Evolutionary conservation across 495 filamentous ascomycete genomes (phyloP).

Genomic region (Penicillium cataractarum): DNA sequence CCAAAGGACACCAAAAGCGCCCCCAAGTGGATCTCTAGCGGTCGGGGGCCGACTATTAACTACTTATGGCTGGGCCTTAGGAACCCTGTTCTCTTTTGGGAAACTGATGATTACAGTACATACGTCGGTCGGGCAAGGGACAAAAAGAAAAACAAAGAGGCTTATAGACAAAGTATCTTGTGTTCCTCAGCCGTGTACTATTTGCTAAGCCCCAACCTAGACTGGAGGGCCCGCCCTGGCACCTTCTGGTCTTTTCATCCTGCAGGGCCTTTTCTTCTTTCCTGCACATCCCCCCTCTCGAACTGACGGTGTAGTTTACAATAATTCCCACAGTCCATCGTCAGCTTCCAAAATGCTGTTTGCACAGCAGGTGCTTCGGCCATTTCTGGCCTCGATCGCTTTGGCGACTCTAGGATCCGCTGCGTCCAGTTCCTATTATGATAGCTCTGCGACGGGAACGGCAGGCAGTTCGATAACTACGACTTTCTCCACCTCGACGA

Average conservation of each 20-base stretch:
- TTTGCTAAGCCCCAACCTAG: conserved; percentile 4
- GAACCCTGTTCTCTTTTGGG: background rate
- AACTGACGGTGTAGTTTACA: background rate
- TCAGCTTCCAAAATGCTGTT: conserved; percentile 13
- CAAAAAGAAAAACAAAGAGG: background rate
- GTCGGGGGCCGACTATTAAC: background rate
- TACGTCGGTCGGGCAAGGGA: background rate
- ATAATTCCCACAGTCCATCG: background rate
- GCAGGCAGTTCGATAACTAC: conserved; percentile 11
- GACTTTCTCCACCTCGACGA: conserved; percentile 10
- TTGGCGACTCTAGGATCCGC: conserved; percentile 13
- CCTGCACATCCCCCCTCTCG: background rate
- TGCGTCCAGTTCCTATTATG: background rate
- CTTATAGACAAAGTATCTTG: background rate
- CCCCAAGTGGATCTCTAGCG: background rate
- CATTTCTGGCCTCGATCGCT: conserved; percentile 14
- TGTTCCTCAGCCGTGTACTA: background rate
- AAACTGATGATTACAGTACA: background rate
- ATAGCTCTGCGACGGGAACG: background rate
- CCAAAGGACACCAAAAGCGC: background rate
- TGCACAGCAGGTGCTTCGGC: conserved; percentile 6
- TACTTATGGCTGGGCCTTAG: background rate
- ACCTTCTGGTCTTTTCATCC: conserved; percentile 1
- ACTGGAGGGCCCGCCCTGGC: background rate
- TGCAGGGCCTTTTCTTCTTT: conserved; percentile 1